Conservation (phyloP, 352 stramenopile genomes). For the Phytophthora tubulina region DNA sequence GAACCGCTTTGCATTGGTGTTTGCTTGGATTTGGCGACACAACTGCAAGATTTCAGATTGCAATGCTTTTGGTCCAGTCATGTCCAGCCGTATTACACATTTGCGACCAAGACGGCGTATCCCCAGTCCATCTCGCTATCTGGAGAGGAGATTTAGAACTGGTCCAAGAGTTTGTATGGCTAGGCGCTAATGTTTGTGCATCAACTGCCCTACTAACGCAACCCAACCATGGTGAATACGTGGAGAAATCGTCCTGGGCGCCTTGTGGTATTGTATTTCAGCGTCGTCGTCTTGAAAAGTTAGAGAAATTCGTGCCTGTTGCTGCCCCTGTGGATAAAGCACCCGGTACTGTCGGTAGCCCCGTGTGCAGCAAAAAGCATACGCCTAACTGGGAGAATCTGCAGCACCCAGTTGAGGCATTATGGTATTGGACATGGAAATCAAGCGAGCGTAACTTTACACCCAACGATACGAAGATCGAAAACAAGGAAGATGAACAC, state of each 20-base stretch:
- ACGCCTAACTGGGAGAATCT: slow-evolving; percentile 23
- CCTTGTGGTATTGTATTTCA: slow-evolving; percentile 55
- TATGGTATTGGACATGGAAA: slow-evolving; percentile 44
- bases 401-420: slow-evolving; percentile 29
- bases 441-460: background rate
- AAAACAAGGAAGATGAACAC: background rate
- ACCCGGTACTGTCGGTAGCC: background rate
- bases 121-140: slow-evolving; percentile 63
- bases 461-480: background rate
- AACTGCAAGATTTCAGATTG: slow-evolving; percentile 11
- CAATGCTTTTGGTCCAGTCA: slow-evolving; percentile 38
- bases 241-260: slow-evolving; percentile 50
- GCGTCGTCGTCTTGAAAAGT: background rate
- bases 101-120: slow-evolving; percentile 48
- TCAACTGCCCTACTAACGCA: background rate
- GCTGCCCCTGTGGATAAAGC: background rate
- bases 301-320: background rate
- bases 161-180: slow-evolving; percentile 49
- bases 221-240: background rate
- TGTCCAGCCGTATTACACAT: slow-evolving; percentile 52
- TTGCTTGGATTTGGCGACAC: slow-evolving; percentile 25
- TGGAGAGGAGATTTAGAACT: slow-evolving; percentile 41
- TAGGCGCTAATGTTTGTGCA: slow-evolving; percentile 53
- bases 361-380: background rate
- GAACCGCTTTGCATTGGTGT: slow-evolving; percentile 66